phyloP scores from a whole-genome alignment of 495 filamentous ascomycete genomes.

The Penicillium malachiteum region DNA sequence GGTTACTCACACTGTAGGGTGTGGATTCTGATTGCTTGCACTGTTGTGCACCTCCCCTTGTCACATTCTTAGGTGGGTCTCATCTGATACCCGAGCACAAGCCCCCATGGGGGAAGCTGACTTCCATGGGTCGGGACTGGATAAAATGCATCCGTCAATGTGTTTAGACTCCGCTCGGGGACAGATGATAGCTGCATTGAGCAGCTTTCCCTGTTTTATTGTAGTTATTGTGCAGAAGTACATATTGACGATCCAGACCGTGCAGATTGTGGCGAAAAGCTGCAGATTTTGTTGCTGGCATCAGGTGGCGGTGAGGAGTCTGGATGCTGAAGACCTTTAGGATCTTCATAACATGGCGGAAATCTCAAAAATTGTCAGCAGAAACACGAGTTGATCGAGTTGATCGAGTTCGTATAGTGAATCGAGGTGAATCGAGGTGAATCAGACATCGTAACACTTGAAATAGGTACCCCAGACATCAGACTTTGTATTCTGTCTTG shows the following conservation, averaged over 20 bases:
- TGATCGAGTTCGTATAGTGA: no score
- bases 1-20: constrained; percentile 20
- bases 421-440: no score
- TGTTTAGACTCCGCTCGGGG: neutral
- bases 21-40: constrained; percentile 7
- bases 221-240: neutral
- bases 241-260: neutral
- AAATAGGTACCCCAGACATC: no score
- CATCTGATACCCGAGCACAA: constrained; percentile 9
- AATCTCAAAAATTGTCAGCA: no score
- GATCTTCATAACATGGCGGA: no score
- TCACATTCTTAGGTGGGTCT: constrained; percentile 12
- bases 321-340: no score
- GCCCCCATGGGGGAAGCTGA: constrained; percentile 13
- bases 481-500: no score
- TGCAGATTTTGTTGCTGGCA: no score
- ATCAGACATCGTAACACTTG: no score
- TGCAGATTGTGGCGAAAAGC: no score
- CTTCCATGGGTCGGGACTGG: constrained; percentile 6
- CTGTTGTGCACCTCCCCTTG: constrained; percentile 8
- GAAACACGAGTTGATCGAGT: no score
- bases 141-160: constrained; percentile 5
- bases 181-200: neutral
- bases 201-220: neutral
- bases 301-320: no score